Percentiles rank a stretch among this genome's conserved stretches.
phyloP scores from a whole-genome alignment of 257 asterid genomes.

The Salvia splendens region DNA sequence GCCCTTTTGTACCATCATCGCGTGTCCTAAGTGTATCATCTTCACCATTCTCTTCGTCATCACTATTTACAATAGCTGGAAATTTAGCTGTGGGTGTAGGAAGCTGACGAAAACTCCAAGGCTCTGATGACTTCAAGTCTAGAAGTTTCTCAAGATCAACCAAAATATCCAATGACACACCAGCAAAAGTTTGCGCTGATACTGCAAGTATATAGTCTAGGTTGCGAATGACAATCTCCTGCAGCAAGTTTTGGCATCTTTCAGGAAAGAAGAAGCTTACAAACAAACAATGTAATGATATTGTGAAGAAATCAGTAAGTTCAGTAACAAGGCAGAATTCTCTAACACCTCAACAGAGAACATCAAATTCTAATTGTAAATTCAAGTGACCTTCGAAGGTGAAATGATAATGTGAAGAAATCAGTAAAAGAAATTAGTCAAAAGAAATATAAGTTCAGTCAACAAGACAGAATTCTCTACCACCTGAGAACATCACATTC shows the following conservation, averaged over 20 bases:
- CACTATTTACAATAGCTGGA: constrained; percentile 82
- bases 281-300: constrained; percentile 5
- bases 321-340: constrained; percentile 9
- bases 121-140: constrained; percentile 76
- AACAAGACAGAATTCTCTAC: constrained; percentile 10
- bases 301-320: not conserved
- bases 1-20: constrained; percentile 43
- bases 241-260: constrained; percentile 43
- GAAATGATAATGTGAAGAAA: not conserved
- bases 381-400: not conserved
- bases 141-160: constrained; percentile 71
- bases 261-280: constrained; percentile 16
- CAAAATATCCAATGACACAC: constrained; percentile 70
- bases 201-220: constrained; percentile 86
- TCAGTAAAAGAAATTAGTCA: not conserved
- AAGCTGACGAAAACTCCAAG: constrained; percentile 84
- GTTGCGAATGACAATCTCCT: constrained; percentile 90
- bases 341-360: constrained; percentile 1
- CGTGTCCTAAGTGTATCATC: constrained; percentile 56
- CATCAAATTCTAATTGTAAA: not conserved
- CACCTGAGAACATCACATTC: constrained; percentile 1
- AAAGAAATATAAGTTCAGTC: not conserved
- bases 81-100: constrained; percentile 92
- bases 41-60: constrained; percentile 64
- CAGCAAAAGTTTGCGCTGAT: constrained; percentile 58